Evolutionary conservation across 2,329 filamentous ascomycete genomes (phyloP), one percentile per base, ranked within the genome.

Genomic region (Arachnopeziza araneosa): DNA sequence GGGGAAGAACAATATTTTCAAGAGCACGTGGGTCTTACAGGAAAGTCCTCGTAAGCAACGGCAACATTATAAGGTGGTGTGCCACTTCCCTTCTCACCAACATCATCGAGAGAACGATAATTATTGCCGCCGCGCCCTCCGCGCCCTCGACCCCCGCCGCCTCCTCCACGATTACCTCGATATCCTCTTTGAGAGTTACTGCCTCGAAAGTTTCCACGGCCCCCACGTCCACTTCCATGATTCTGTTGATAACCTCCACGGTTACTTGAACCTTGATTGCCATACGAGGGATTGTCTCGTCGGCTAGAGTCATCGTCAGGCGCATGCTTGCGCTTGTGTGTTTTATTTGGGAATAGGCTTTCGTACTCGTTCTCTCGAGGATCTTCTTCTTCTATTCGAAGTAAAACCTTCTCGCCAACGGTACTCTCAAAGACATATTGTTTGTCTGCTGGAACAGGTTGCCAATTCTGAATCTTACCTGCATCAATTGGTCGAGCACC

Each of bases 401-500:
- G 76, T 64, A 95, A 80, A 19, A 91, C 84, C 76, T 96, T 96
- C 75, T 98, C 93, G 21, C 89, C 89, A 1, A 98, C 90, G 0
- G 84, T 85, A 0, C 89, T 92, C 64, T 96, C 90, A 68, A 98
- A 92, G 6, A 85, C 81, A 69, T 93, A 85, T 0, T 85, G 81
- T 68, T 89, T 84, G 8, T 91, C 86, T 5, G 83, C 78, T 0
- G 88, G 76, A 2, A 96, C 80, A 4, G 90, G 85, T 63, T 90
- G 84, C 95, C 93, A 98, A 64, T 89, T 87, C 58, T 86, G 84
- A 60, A 98, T 97, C 69, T 86, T 88, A 58, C 82, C 83, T 19
- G 91, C 93, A 69, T 97, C 93, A 57, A 88, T 83, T 0, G 91
- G 90, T 49, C 88, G 86, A 2, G 88, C 85, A 17, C 87, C 87